A percentile compares a stretch with the other conserved stretches of the same genome.
phyloP scores from a whole-genome alignment of 2,329 filamentous ascomycete genomes.

The Thyridium curvatum region DNA sequence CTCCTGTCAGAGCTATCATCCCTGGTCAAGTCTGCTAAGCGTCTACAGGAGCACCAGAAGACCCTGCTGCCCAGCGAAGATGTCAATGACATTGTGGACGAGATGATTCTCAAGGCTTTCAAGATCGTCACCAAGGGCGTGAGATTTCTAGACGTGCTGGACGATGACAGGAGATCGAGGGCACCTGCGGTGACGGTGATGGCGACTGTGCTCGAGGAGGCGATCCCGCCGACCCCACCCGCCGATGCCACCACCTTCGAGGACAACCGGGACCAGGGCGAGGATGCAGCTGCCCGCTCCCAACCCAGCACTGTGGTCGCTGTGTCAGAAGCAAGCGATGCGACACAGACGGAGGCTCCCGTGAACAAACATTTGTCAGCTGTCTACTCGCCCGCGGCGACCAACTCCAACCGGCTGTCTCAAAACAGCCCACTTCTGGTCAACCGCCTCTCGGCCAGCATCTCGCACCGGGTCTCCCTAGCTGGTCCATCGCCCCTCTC shows the following conservation, averaged over 20 bases:
- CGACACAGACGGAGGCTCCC: slow-evolving; percentile 23
- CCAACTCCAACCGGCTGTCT: slow-evolving; percentile 25
- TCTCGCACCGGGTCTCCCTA: slow-evolving; percentile 72
- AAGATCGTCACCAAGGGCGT: slow-evolving; percentile 90
- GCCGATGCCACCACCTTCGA: slow-evolving; percentile 49
- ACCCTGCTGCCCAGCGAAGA: slow-evolving; percentile 41
- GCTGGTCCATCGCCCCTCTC: slow-evolving; percentile 58
- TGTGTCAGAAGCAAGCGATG: slow-evolving; percentile 27
- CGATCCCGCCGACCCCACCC: slow-evolving; percentile 57
- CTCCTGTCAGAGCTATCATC: slow-evolving; percentile 84
- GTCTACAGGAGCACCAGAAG: slow-evolving; percentile 67
- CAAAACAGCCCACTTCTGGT: slow-evolving; percentile 27
- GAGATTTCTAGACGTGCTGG: slow-evolving; percentile 80
- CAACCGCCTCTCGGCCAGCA: slow-evolving; percentile 45
- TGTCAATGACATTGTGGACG: slow-evolving; percentile 74
- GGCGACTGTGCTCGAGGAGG: slow-evolving; percentile 54
- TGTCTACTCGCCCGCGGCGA: slow-evolving; percentile 24
- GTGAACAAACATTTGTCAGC: slow-evolving; percentile 42
- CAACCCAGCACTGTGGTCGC: slow-evolving; percentile 23
- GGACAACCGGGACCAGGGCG: slow-evolving; percentile 20
- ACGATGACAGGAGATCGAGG: slow-evolving; percentile 50
- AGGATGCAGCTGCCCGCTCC: slow-evolving; percentile 33
- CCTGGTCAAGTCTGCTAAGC: slow-evolving; percentile 83
- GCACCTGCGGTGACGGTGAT: slow-evolving; percentile 51
- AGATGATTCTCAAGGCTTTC: slow-evolving; percentile 91